Conservation (phyloP, 179 eudicot species). For the Silene noctiflora region DNA sequence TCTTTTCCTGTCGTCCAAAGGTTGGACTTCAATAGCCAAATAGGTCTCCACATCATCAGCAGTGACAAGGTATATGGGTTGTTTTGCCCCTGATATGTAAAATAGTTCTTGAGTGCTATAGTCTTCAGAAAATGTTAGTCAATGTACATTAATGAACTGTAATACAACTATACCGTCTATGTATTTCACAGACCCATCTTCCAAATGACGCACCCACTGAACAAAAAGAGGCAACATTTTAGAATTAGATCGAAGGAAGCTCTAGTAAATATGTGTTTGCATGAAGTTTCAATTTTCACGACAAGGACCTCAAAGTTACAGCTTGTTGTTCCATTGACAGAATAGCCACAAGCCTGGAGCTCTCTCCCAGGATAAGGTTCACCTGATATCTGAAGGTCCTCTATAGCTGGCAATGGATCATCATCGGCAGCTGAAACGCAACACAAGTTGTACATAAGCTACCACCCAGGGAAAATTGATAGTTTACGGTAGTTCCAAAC, state of each 20-base stretch:
- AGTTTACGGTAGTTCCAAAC: slow-evolving; percentile 11
- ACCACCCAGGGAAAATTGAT: background rate
- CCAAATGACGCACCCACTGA: slow-evolving; percentile 96
- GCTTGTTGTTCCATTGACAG: slow-evolving; percentile 89
- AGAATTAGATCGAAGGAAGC: slow-evolving; percentile 15
- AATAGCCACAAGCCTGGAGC: slow-evolving; percentile 77
- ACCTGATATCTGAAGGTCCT: slow-evolving; percentile 88
- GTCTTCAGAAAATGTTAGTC: slow-evolving; percentile 6
- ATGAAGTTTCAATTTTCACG: slow-evolving; percentile 9
- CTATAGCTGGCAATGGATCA: slow-evolving; percentile 76
- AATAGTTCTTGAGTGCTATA: slow-evolving; percentile 21
- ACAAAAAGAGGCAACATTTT: slow-evolving; percentile 18
- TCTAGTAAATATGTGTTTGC: slow-evolving; percentile 3
- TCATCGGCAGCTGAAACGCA: slow-evolving; percentile 76
- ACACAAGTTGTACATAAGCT: slow-evolving; percentile 15
- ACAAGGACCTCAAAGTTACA: slow-evolving; percentile 90
- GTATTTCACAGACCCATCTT: slow-evolving; percentile 91
- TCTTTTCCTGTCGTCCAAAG: slow-evolving; percentile 80
- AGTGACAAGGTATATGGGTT: slow-evolving; percentile 79
- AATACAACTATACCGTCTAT: slow-evolving; percentile 61
- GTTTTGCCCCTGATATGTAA: slow-evolving; percentile 75
- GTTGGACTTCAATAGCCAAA: slow-evolving; percentile 94
- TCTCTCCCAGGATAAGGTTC: slow-evolving; percentile 86
- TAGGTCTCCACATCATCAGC: slow-evolving; percentile 88
- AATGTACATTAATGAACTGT: slow-evolving; percentile 1